Evolutionary conservation across 164 flowering plant species (phyloP).

Genomic region (Saururus chinensis): DNA sequence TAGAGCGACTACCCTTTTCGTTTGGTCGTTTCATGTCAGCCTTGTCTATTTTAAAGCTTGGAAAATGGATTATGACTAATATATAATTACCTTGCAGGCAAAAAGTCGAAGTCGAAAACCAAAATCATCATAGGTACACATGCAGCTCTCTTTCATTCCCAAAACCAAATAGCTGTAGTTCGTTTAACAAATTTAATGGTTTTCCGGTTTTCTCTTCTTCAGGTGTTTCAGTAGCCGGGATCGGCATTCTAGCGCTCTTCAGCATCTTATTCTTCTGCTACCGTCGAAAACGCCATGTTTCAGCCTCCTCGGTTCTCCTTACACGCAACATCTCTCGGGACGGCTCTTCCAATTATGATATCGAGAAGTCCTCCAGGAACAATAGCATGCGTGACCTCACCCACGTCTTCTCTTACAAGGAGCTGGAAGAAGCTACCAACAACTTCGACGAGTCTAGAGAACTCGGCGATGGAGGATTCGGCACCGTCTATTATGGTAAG

Average conservation of each 20-base stretch:
- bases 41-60: background rate
- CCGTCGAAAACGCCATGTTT: background rate
- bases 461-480: slow-evolving; percentile 32
- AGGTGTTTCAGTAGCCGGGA: background rate
- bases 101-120: too few species aligned
- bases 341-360: slow-evolving; percentile 3
- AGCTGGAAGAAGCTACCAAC: slow-evolving; percentile 33
- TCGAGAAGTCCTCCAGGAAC: slow-evolving; percentile 6
- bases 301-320: background rate
- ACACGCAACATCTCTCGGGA: slow-evolving; percentile 1
- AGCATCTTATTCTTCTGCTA: background rate
- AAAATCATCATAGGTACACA: too few species aligned
- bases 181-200: background rate
- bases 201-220: background rate
- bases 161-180: background rate
- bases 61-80: background rate
- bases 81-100: too few species aligned
- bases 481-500: slow-evolving; percentile 28
- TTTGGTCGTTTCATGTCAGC: background rate
- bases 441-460: slow-evolving; percentile 23
- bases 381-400: slow-evolving; percentile 5
- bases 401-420: slow-evolving; percentile 18
- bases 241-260: background rate
- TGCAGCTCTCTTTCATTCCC: background rate
- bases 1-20: too few species aligned